Conservation (phyloP, 208 protist species). For the Wallacemonas rigidus region DNA sequence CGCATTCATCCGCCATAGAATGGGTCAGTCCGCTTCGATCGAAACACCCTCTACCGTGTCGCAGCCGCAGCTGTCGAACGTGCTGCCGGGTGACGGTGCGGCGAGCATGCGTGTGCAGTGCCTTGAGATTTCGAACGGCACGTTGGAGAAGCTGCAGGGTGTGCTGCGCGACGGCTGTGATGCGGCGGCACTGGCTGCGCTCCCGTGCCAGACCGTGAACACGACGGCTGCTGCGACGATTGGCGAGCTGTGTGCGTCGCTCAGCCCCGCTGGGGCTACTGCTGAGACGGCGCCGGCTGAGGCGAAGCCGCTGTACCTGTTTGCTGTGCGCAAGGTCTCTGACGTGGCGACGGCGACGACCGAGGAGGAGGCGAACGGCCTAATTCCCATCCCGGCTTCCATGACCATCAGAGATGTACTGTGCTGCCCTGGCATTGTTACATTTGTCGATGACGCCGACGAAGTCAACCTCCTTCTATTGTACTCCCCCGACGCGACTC, state of each 20-base stretch:
- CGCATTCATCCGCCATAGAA: background rate
- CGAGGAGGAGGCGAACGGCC: conserved; percentile 16
- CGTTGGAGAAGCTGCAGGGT: conserved; percentile 14
- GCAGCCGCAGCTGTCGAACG: conserved; percentile 14
- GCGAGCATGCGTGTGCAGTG: conserved; percentile 10
- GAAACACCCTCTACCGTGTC: conserved; percentile 4
- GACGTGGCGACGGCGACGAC: conserved; percentile 9
- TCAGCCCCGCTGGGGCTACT: background rate
- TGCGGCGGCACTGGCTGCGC: conserved; percentile 3
- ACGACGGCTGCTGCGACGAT: conserved; percentile 1
- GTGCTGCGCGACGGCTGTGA: conserved; percentile 14
- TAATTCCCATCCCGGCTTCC: background rate
- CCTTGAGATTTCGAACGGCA: conserved; percentile 4
- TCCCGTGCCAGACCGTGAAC: conserved; percentile 1
- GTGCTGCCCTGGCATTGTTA: background rate
- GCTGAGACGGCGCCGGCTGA: background rate
- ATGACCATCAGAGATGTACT: conserved; percentile 5
- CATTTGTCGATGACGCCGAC: background rate
- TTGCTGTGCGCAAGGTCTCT: conserved; percentile 9
- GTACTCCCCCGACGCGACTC: background rate
- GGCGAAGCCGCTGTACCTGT: conserved; percentile 15
- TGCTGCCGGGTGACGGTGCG: background rate
- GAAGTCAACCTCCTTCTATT: background rate
- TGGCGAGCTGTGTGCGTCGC: background rate
- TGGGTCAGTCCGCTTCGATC: conserved; percentile 13